phyloP scores from a whole-genome alignment of 1,139 yeast genomes.

The Suhomyces bribrorum region DNA sequence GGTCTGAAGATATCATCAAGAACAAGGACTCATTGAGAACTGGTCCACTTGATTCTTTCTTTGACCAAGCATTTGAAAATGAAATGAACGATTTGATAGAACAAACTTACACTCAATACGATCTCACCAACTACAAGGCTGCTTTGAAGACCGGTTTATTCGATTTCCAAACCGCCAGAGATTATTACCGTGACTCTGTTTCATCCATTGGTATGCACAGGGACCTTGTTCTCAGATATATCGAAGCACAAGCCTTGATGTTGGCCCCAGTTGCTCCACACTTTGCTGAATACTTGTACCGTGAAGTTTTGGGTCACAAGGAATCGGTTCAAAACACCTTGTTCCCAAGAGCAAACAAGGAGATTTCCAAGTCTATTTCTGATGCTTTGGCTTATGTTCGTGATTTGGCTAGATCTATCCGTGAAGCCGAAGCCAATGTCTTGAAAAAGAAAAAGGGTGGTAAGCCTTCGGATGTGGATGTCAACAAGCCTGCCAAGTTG shows the following conservation, averaged over 20 bases:
- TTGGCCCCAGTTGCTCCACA: conserved; percentile 96
- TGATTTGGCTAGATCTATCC: conserved; percentile 73
- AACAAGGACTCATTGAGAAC: conserved; percentile 60
- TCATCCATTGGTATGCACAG: conserved; percentile 71
- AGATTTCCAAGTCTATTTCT: conserved; percentile 58
- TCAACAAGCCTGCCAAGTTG: conserved; percentile 68
- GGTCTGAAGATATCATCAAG: conserved; percentile 79
- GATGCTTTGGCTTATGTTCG: conserved; percentile 81
- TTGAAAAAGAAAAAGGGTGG: conserved; percentile 91
- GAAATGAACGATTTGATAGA: conserved; percentile 86
- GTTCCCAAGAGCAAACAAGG: conserved; percentile 76
- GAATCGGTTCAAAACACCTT: conserved; percentile 68
- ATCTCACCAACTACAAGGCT: conserved; percentile 75
- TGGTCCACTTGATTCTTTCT: conserved; percentile 67
- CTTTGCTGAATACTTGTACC: conserved; percentile 86
- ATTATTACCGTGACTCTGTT: conserved; percentile 87
- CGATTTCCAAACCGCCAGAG: conserved; percentile 93
- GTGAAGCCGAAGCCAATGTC: conserved; percentile 89
- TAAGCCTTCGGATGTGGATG: conserved; percentile 69
- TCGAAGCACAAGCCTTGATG: conserved; percentile 81
- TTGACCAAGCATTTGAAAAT: conserved; percentile 87
- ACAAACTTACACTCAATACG: conserved; percentile 69
- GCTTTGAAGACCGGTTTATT: conserved; percentile 91
- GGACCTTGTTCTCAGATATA: conserved; percentile 77
- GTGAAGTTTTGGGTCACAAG: conserved; percentile 66